Evolutionary conservation across 192 early-diverging fungal genomes (phyloP).

Genomic region (Fimicolochytrium jonesii): DNA sequence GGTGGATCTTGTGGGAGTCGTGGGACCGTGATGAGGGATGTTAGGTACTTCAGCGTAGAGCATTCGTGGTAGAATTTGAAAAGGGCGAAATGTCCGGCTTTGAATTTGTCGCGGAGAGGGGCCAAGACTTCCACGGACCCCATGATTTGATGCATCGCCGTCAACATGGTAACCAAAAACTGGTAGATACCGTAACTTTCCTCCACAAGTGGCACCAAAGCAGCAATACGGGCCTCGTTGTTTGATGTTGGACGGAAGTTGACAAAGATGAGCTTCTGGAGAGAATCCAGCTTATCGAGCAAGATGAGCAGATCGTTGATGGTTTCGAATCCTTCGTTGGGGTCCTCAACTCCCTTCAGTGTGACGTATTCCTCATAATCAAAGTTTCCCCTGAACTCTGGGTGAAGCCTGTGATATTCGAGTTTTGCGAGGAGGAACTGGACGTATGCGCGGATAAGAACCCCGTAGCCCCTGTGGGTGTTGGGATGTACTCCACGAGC

Average conservation of each 20-base stretch:
- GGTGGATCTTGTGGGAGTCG: constrained; percentile 77
- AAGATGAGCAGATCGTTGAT: constrained; percentile 90
- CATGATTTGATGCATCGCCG: constrained; percentile 84
- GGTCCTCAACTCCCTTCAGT: constrained; percentile 90
- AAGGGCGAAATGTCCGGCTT: constrained; percentile 77
- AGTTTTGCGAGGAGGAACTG: constrained; percentile 87
- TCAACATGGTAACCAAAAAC: constrained; percentile 92
- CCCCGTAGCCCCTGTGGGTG: constrained; percentile 55
- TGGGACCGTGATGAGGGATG: constrained; percentile 89
- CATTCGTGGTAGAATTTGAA: constrained; percentile 91
- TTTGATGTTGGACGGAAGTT: constrained; percentile 76
- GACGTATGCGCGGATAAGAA: constrained; percentile 85
- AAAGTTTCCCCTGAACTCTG: constrained; percentile 91
- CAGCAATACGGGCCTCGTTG: constrained; percentile 93
- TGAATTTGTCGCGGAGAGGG: constrained; percentile 84
- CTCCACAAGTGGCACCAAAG: constrained; percentile 95
- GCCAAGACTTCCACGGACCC: constrained; percentile 82
- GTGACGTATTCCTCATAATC: constrained; percentile 97
- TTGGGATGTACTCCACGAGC: constrained; percentile 19
- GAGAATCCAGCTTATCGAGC: constrained; percentile 85
- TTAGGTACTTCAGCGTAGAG: constrained; percentile 82
- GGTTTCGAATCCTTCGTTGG: constrained; percentile 98
- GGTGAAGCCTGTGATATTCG: constrained; percentile 85
- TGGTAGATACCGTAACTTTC: constrained; percentile 94
- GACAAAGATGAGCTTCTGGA: constrained; percentile 85